Conservation (phyloP, 345 rosid genomes). For the Populus davidiana region DNA sequence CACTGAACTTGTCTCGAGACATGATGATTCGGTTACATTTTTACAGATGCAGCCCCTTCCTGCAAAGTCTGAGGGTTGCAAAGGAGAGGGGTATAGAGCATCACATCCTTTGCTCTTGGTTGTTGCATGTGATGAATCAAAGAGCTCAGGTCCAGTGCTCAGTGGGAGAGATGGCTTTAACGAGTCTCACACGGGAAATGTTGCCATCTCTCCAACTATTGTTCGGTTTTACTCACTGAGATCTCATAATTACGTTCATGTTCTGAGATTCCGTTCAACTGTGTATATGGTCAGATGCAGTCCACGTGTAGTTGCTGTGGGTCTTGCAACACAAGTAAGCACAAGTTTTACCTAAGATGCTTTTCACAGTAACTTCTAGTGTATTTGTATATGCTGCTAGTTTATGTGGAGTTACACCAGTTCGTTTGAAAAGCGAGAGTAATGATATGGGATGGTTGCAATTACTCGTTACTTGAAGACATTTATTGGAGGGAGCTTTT, state of each 20-base stretch:
- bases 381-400: background rate
- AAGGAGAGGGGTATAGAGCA: slow-evolving; percentile 61
- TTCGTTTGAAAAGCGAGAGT: background rate
- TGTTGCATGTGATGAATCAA: slow-evolving; percentile 85
- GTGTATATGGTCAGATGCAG: slow-evolving; percentile 94
- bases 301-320: slow-evolving; percentile 79
- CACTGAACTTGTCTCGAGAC: slow-evolving; percentile 73
- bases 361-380: slow-evolving; percentile 9
- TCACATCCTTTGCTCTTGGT: slow-evolving; percentile 91
- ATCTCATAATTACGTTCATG: slow-evolving; percentile 86
- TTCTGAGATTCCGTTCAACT: slow-evolving; percentile 83
- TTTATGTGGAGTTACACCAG: slow-evolving; percentile 1
- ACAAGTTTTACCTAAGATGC: background rate
- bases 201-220: slow-evolving; percentile 58
- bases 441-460: slow-evolving; percentile 13
- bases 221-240: slow-evolving; percentile 86
- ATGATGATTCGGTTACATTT: slow-evolving; percentile 81
- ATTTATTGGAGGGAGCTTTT: slow-evolving; percentile 13
- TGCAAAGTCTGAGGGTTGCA: slow-evolving; percentile 53
- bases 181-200: slow-evolving; percentile 53
- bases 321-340: slow-evolving; percentile 84
- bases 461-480: slow-evolving; percentile 1
- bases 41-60: slow-evolving; percentile 89
- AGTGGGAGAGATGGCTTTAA: slow-evolving; percentile 62
- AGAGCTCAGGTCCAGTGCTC: slow-evolving; percentile 34